Percentiles rank a stretch among this genome's conserved stretches.
These are phyloP conservation scores for Magnaporthiopsis poae DNA, from an alignment of 2,329 filamentous ascomycete species.

Conservation along the genomic window DNA sequence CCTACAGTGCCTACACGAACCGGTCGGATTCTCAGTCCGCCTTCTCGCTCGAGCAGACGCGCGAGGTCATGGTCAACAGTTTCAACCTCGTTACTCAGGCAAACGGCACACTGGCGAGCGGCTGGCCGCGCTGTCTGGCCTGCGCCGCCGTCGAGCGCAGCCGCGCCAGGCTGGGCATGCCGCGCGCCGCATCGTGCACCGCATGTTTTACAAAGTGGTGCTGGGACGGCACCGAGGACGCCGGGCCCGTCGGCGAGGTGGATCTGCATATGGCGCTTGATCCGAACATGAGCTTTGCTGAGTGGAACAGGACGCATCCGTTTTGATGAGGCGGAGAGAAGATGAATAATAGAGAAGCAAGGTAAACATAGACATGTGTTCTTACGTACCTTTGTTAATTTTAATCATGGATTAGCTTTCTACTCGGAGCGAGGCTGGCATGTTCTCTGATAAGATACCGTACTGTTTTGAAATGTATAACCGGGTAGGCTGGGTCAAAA, in stretches of 20 bases:
- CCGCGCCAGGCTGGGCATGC: not conserved
- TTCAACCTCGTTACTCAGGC: not conserved
- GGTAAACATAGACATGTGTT: not conserved
- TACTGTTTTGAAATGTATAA: no score
- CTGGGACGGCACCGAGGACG: conserved; percentile 1
- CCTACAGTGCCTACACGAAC: not conserved
- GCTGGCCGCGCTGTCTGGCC: not conserved
- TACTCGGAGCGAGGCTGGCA: no score
- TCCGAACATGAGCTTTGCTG: not conserved
- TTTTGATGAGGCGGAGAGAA: not conserved
- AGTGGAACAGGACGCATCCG: not conserved
- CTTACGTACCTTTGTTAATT: no score
- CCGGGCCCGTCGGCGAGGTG: not conserved
- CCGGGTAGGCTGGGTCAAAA: no score
- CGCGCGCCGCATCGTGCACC: not conserved
- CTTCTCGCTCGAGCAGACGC: not conserved
- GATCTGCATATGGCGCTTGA: not conserved
- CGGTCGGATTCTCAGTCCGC: not conserved
- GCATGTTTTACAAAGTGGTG: not conserved
- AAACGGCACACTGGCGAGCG: not conserved
- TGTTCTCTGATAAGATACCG: no score
- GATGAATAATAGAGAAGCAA: not conserved
- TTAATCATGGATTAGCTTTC: no score
- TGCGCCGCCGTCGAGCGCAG: conserved; percentile 1
- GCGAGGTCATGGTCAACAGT: conserved; percentile 1